Conservation (phyloP, 306 rosid species). For the Quercus parvula region DNA sequence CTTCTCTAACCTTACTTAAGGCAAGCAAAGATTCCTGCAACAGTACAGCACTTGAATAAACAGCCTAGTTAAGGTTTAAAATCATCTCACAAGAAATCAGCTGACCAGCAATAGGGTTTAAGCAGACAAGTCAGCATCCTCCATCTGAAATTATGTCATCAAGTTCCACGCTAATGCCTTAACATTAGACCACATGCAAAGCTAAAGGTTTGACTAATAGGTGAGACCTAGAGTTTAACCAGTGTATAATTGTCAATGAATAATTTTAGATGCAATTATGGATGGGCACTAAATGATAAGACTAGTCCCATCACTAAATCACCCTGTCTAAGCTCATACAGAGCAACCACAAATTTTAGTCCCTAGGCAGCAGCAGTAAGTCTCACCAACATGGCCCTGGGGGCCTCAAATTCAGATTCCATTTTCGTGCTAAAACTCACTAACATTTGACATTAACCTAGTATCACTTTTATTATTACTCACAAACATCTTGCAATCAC, state of each 20-base stretch:
- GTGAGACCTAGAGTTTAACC: background rate
- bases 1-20: conserved; percentile 79
- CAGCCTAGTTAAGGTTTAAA: background rate
- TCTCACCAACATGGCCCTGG: background rate
- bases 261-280: background rate
- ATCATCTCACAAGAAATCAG: background rate
- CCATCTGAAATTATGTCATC: background rate
- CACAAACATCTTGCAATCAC: background rate
- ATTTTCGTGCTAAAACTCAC: background rate
- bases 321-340: background rate
- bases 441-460: background rate
- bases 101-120: conserved; percentile 11
- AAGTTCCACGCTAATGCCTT: conserved; percentile 4
- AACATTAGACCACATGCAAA: conserved; percentile 12
- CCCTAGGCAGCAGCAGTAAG: background rate
- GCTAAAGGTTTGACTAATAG: conserved; percentile 10
- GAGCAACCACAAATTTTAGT: background rate
- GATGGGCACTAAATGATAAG: background rate
- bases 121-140: background rate
- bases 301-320: background rate
- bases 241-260: background rate
- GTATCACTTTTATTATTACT: background rate
- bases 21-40: conserved; percentile 87
- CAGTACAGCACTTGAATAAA: conserved; percentile 19
- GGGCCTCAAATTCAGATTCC: background rate